Base-by-base conservation (phyloP, 164 flowering plant genomes). In the Akebia trifoliata region DNA sequence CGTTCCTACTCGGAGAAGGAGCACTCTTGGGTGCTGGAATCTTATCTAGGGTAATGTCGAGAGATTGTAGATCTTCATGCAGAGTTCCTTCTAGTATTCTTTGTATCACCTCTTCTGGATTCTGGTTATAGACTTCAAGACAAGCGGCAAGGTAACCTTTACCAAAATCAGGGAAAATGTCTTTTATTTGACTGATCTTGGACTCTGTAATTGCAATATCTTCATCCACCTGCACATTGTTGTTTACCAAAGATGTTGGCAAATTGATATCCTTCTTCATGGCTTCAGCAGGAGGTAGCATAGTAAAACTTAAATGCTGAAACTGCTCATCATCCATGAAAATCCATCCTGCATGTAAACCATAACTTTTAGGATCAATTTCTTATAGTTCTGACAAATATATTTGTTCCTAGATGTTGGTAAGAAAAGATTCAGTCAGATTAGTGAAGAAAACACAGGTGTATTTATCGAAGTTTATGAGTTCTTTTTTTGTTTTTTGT, bases 41-140 rank as follows among this genome's bases (percentile, higher is more conserved):
- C 45, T 67, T 65, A 43, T 86, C 90, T 39, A 81, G 46, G 0
- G 90, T 76, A 53, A 78, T 75, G 64, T 86, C 95, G 54, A 88
- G 70, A 38, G 69, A 68, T 63, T 68, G 77, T 53, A 94, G 75
- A 72, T 94, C 96, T 70, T 78, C 74, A 61, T 90, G 96, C 21
- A 94, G 85, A 32, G 87, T 83, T 57, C 89, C 91, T 50, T 90
- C 99, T 7, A 94, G 75, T 61, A 90, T 90, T 62, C 96, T 81
- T 72, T 90, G 96, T 68, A 94, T 90, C 42, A 94, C 99, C 63
- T 87, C 95, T 69, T 94, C 99, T 15, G 85, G 80, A 54, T 83
- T 76, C 31, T 88, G 89, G 72, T 94, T 82, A 69, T 88, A 94
- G 24, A 72, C 95, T 76, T 86, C 91, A 25, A 94, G 96, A 59